phyloP scores from a whole-genome alignment of 1,284 basidiomycete species.

The Schizopora paradoxa region DNA sequence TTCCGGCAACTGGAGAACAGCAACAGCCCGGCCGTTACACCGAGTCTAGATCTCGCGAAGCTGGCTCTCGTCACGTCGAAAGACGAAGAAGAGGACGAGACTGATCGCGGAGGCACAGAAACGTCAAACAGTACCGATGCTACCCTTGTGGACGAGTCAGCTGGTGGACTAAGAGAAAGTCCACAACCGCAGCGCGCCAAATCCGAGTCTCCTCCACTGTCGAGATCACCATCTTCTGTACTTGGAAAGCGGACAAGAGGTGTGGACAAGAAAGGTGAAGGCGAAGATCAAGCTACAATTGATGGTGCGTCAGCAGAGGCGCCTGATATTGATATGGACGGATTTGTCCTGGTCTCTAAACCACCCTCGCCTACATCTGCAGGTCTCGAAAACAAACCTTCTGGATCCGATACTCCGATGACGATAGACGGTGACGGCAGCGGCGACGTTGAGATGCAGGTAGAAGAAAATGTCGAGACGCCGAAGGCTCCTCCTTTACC shows the following conservation, averaged over 20 bases:
- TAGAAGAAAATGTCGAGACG: constrained; percentile 20
- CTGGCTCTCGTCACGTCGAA: constrained; percentile 88
- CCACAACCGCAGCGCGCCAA: neutral
- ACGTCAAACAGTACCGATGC: constrained; percentile 81
- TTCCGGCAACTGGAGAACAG: constrained; percentile 75
- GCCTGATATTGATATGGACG: constrained; percentile 39
- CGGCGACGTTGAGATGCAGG: constrained; percentile 43
- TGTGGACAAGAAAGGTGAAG: constrained; percentile 37
- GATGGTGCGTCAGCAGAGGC: constrained; percentile 29
- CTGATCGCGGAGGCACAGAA: constrained; percentile 65
- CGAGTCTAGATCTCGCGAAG: constrained; percentile 83
- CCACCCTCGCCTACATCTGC: constrained; percentile 32
- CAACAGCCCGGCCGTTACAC: constrained; percentile 67
- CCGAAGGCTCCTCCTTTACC: constrained; percentile 57
- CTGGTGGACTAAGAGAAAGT: constrained; percentile 14
- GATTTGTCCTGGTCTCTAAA: constrained; percentile 43
- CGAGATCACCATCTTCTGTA: constrained; percentile 40
- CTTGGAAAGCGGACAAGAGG: constrained; percentile 67
- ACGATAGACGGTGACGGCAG: constrained; percentile 22
- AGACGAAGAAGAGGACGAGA: constrained; percentile 83
- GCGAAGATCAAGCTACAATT: constrained; percentile 42
- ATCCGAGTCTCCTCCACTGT: constrained; percentile 12
- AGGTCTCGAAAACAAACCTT: constrained; percentile 18
- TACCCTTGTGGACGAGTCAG: constrained; percentile 72
- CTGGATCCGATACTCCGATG: constrained; percentile 12